Percentiles rank a stretch among this genome's conserved stretches.
These are phyloP conservation scores for Escallonia herrerae DNA, from an alignment of 129 eudicot species.

Conservation along the genomic window DNA sequence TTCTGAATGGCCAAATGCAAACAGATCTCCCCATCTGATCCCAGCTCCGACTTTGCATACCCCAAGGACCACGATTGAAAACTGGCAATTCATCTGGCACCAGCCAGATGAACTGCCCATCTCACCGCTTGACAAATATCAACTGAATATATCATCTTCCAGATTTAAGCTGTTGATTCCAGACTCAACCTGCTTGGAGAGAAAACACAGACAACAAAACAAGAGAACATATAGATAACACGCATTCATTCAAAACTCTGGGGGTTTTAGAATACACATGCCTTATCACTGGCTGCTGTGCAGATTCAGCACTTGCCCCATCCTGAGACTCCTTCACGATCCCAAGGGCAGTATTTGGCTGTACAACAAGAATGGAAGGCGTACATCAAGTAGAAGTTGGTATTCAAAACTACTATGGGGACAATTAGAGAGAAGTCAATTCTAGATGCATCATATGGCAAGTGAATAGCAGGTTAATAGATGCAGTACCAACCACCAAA, in stretches of 20 bases:
- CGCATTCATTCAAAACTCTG: not conserved
- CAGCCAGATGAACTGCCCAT: too few species aligned
- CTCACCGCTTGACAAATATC: too few species aligned
- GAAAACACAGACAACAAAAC: not conserved
- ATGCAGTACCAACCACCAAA: not conserved
- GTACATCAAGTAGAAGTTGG: not conserved
- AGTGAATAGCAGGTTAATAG: too few species aligned
- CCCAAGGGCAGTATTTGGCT: not conserved
- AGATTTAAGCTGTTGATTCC: not conserved
- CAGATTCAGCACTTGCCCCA: not conserved
- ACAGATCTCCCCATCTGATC: too few species aligned
- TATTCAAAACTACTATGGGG: not conserved
- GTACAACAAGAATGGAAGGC: not conserved
- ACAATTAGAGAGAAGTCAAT: not conserved
- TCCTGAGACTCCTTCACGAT: constrained; percentile 3
- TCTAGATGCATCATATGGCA: too few species aligned
- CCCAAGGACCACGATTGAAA: too few species aligned
- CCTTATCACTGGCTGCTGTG: not conserved
- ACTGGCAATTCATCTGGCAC: too few species aligned
- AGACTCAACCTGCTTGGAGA: constrained; percentile 2
- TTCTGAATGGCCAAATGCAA: too few species aligned
- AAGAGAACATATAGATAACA: not conserved
- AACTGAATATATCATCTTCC: too few species aligned
- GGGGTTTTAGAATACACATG: not conserved
- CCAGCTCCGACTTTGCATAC: too few species aligned